phyloP scores from a whole-genome alignment of 306 rosid genomes.

The Vigna nakashimae region DNA sequence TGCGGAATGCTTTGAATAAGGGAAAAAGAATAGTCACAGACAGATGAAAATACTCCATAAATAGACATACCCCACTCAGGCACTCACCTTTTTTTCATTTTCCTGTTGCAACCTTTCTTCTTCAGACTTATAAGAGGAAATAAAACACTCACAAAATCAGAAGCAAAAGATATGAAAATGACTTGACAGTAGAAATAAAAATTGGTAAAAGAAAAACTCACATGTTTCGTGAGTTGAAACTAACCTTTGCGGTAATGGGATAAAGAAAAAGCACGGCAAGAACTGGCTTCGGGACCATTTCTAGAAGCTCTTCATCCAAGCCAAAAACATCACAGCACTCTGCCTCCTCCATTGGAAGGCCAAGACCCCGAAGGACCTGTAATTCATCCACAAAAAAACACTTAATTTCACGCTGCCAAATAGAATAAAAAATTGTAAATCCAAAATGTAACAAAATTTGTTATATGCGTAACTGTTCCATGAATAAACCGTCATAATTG shows the following conservation, averaged over 20 bases:
- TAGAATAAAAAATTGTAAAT: background rate
- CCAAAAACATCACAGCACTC: conserved; percentile 93
- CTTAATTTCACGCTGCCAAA: background rate
- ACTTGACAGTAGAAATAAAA: background rate
- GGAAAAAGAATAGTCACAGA: conserved; percentile 10
- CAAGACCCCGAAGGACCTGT: conserved; percentile 92
- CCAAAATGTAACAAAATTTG: background rate
- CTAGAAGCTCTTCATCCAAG: conserved; percentile 83
- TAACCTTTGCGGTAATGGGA: conserved; percentile 79
- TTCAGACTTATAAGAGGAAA: conserved; percentile 66
- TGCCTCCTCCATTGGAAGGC: conserved; percentile 71
- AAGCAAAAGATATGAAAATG: conserved; percentile 8
- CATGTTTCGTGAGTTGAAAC: conserved; percentile 4
- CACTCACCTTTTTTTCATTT: conserved; percentile 61
- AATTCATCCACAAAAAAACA: conserved; percentile 35
- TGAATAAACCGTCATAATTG: background rate
- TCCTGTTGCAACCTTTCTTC: conserved; percentile 83
- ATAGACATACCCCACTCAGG: conserved; percentile 36
- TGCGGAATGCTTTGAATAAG: background rate
- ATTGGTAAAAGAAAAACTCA: background rate
- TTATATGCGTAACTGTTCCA: background rate
- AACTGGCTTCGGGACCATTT: conserved; percentile 97
- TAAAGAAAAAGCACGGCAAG: conserved; percentile 94
- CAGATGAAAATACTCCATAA: conserved; percentile 15
- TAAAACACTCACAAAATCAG: conserved; percentile 39